phyloP scores from a whole-genome alignment of 1,139 yeast genomes.

The Dujonia santamariae region DNA sequence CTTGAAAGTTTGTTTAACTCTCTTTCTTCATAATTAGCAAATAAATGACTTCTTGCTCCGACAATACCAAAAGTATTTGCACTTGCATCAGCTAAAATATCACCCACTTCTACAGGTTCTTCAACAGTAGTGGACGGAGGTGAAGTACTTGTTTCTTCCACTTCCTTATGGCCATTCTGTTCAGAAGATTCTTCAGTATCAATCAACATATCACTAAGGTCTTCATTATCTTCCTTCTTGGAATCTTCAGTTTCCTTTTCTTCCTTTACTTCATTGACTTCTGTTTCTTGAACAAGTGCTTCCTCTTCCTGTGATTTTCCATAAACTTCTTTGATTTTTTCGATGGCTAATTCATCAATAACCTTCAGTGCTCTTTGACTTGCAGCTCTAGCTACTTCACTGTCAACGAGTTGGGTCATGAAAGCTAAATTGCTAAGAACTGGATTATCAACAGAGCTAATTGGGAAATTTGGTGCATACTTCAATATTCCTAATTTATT shows the following conservation, averaged over 20 bases:
- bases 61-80: slow-evolving; percentile 53
- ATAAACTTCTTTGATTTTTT: slow-evolving; percentile 29
- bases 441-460: slow-evolving; percentile 85
- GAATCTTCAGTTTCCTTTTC: slow-evolving; percentile 2
- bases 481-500: slow-evolving; percentile 63
- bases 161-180: slow-evolving; percentile 6
- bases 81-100: slow-evolving; percentile 10
- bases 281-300: slow-evolving; percentile 8
- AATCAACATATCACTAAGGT: slow-evolving; percentile 1
- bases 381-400: slow-evolving; percentile 83
- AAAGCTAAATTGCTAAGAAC: slow-evolving; percentile 87
- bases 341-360: slow-evolving; percentile 47
- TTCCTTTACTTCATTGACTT: slow-evolving; percentile 11
- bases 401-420: slow-evolving; percentile 80
- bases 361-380: slow-evolving; percentile 62
- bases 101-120: slow-evolving; percentile 8
- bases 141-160: neutral
- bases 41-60: slow-evolving; percentile 81
- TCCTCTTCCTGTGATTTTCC: slow-evolving; percentile 2
- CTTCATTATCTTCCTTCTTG: slow-evolving; percentile 1
- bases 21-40: slow-evolving; percentile 80
- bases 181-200: slow-evolving; percentile 6
- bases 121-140: slow-evolving; percentile 2
- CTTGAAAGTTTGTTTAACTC: slow-evolving; percentile 62
- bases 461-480: slow-evolving; percentile 80